Conservation (phyloP, 2,329 filamentous ascomycete genomes). For the Ascochyta clinopodiicola region DNA sequence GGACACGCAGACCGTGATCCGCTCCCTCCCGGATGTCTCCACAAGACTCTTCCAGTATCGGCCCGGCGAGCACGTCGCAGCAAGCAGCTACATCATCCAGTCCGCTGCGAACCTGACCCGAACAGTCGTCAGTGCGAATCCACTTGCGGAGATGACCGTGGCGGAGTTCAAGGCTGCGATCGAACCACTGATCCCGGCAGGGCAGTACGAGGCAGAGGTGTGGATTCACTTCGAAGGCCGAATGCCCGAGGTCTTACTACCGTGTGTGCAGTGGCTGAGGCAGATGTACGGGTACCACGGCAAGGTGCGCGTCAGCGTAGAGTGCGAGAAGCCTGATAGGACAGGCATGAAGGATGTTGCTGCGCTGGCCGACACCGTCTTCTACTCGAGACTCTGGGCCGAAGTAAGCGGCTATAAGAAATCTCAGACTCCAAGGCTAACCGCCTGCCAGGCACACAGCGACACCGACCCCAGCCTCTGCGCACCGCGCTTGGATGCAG, state of each 20-base stretch:
- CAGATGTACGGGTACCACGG: conserved; percentile 39
- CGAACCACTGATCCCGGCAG: conserved; percentile 41
- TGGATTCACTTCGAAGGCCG: conserved; percentile 83
- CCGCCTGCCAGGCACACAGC: background rate
- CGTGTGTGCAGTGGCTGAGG: conserved; percentile 66
- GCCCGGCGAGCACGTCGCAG: conserved; percentile 60
- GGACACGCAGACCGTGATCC: conserved; percentile 59
- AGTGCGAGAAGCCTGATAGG: conserved; percentile 73
- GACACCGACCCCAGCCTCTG: background rate
- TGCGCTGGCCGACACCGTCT: conserved; percentile 71
- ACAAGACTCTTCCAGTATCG: conserved; percentile 42
- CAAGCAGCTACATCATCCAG: conserved; percentile 73
- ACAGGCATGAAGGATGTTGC: conserved; percentile 66
- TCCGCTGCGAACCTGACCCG: conserved; percentile 65
- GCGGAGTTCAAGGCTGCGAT: conserved; percentile 63
- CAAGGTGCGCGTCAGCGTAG: conserved; percentile 67
- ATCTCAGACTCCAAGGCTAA: too few species aligned
- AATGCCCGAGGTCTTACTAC: conserved; percentile 65
- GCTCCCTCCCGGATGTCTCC: conserved; percentile 59
- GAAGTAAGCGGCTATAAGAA: conserved; percentile 52
- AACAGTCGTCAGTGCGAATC: conserved; percentile 74
- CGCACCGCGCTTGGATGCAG: conserved; percentile 1
- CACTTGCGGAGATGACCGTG: conserved; percentile 70
- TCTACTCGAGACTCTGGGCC: conserved; percentile 75
- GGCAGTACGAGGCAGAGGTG: conserved; percentile 4